Evolutionary conservation across 306 rosid genomes (phyloP), one percentile per base, ranked within the genome.

Genomic region (Rubus idaeus): DNA sequence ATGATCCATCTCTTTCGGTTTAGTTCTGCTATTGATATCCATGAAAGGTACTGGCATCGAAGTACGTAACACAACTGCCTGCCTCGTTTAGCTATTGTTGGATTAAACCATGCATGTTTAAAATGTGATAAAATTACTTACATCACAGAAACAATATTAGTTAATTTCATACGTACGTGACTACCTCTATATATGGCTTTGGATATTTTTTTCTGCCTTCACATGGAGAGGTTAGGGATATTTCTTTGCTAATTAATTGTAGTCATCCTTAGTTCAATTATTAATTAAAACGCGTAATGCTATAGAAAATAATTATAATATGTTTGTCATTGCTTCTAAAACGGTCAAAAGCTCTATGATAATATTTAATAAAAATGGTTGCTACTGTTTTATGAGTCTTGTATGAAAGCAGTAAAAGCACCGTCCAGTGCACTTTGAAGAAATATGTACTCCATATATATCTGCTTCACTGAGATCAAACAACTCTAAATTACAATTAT

Each of bases 131-230:
- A 0, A 14, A 35, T 62, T 6, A 16, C 68, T 0, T 35, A 41
- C 76, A 41, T 56, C 64, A 73, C 10, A 17, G 6, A 3, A 20
- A 23, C 26, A 2, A 56, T 13, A 73, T 5, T 1, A 14, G 9
- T 35, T 62, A 42, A 40, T 73, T 12, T 55, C 52, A 11, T 50
- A 73, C 67, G 67, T 50, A 73, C 67, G 67, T 56, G 46, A 37
- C 76, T 53, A 26, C 61, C 10, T n/a, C 1, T 30, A 30, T 30
- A 30, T 30, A 30, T 30, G 2, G 35, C 35, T 30, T 8, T 18
- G 10, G 10, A 17, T n/a, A 50, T 30, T 3, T 52, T 52, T 52
- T 52, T 70, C 30, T 17, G 37, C 37, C 46, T 9, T 50, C 45
- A 30, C 35, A 30, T 30, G 35, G 26, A 23, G 26, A 23, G 26